phyloP scores from a whole-genome alignment of 169 alveolate genomes.

The Eimeria tenella region DNA sequence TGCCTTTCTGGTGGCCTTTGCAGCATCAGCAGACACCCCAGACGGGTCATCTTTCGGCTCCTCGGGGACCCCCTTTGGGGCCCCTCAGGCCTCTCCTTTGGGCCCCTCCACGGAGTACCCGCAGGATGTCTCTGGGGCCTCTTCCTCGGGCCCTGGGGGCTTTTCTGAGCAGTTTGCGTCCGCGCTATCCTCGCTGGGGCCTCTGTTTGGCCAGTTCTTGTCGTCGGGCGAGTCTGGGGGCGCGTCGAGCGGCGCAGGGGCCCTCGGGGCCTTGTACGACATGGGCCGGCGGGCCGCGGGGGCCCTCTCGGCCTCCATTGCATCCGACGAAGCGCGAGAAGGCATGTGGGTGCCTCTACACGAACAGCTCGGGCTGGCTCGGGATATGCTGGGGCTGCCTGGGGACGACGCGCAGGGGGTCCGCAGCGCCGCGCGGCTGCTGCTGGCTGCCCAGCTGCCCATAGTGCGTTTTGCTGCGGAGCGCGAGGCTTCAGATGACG shows the following conservation, averaged over 20 bases:
- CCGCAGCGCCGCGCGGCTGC: conserved; percentile 3
- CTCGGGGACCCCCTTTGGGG: not conserved
- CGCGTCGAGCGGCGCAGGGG: not conserved
- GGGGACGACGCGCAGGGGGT: conserved; percentile 35
- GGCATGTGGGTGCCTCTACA: conserved; percentile 49
- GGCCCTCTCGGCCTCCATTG: not conserved
- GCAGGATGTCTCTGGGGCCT: not conserved
- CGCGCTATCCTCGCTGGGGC: not conserved
- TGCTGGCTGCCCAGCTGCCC: conserved; percentile 47
- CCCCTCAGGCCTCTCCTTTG: not conserved
- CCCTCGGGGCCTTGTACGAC: not conserved
- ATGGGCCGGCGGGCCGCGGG: not conserved
- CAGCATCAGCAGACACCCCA: not conserved
- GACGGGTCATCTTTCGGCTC: not conserved
- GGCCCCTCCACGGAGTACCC: not conserved
- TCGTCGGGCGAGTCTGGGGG: not conserved
- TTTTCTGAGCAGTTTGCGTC: not conserved
- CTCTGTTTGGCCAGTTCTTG: not conserved
- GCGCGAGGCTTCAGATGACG: not conserved
- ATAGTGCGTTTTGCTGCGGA: conserved; percentile 29
- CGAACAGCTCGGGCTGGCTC: not conserved
- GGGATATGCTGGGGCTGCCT: conserved; percentile 17
- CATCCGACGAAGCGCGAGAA: not conserved
- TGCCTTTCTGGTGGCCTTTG: not conserved
- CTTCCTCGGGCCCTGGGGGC: not conserved